These are phyloP conservation scores for Podospora comata DNA, from an alignment of 495 filamentous ascomycete species.

Conservation along the genomic window DNA sequence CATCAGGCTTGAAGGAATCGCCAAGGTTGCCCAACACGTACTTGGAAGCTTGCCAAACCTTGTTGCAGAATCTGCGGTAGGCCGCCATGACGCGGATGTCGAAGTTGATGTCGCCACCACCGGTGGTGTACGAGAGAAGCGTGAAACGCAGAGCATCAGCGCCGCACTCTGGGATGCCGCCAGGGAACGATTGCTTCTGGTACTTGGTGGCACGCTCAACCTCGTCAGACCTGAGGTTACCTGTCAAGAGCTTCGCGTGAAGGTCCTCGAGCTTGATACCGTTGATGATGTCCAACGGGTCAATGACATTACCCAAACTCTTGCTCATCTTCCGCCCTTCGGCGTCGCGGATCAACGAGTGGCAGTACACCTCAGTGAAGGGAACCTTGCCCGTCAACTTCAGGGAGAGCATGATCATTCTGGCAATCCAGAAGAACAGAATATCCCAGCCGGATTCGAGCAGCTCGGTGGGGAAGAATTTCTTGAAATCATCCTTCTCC, in stretches of 20 bases:
- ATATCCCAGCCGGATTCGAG: slow-evolving; percentile 87
- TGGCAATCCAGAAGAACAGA: slow-evolving; percentile 77
- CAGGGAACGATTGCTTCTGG: slow-evolving; percentile 75
- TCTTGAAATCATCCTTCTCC: slow-evolving; percentile 60
- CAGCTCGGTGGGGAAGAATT: slow-evolving; percentile 69
- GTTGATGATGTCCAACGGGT: slow-evolving; percentile 75
- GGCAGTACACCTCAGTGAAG: slow-evolving; percentile 77
- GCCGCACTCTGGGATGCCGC: slow-evolving; percentile 84
- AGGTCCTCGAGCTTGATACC: slow-evolving; percentile 65
- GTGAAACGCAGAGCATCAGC: slow-evolving; percentile 81
- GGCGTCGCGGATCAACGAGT: slow-evolving; percentile 68
- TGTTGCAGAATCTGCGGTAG: slow-evolving; percentile 88
- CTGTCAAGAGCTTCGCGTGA: slow-evolving; percentile 64
- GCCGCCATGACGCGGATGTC: slow-evolving; percentile 80
- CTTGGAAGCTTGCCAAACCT: slow-evolving; percentile 89
- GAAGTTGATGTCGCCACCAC: slow-evolving; percentile 81
- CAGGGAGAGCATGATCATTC: slow-evolving; percentile 79
- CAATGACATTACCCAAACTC: slow-evolving; percentile 78
- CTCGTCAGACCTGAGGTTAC: slow-evolving; percentile 74
- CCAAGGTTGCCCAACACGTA: slow-evolving; percentile 76
- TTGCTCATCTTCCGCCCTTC: slow-evolving; percentile 85
- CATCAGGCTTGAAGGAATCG: slow-evolving; percentile 63
- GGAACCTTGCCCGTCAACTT: slow-evolving; percentile 69
- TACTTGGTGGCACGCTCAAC: slow-evolving; percentile 69
- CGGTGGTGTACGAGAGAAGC: slow-evolving; percentile 80